Base-by-base conservation (phyloP, 2,329 filamentous ascomycete genomes). In the Xylaria sp. region DNA sequence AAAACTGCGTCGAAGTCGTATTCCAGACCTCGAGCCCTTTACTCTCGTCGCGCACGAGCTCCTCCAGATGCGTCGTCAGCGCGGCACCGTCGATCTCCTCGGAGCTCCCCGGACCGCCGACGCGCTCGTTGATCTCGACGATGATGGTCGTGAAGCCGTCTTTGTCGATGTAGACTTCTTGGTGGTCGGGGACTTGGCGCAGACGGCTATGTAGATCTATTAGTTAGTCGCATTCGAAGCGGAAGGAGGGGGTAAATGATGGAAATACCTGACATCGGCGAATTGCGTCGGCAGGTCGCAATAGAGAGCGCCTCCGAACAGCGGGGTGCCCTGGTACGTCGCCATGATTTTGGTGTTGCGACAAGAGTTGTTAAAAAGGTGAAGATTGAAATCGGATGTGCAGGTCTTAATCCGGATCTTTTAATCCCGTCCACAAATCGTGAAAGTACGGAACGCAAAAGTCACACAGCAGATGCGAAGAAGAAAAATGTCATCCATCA, bases 101-200 rank as follows among this genome's bases (percentile, higher is more conserved):
- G 1, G 78, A 75, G 48, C 75, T 78, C 35, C 80, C 79, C 3
- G 83, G 69, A 11, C 75, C 72, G 61, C 84, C 83, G 19, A 96
- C 87, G 58, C 90, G 88, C 77, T 97, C 88, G 57, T 90, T 89
- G 70, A 97, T 91, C 69, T 97, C 93, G 74, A 97, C 83, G 68
- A 96, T 92, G 72, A 96, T 86, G 75, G 84, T 92, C 2, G 90
- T 91, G 74, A 92, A 92, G 54, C 91, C 92, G 63, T 89, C 82
- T 65, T 84, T 82, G 72, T 95, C 91, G 70, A 97, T 87, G 77
- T 87, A 96, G 67, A 97, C 89, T 79, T 97, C 93, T 78, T 97
- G 92, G 74, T 95, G 90, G 72, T 93, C 88, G 54, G 89, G 89
- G 4, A 92, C 85, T 75, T 91, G 83, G 64, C 89, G 61, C 51